Evolutionary conservation across 2,329 filamentous ascomycete genomes (phyloP).

Genomic region (Metarhizium album): DNA sequence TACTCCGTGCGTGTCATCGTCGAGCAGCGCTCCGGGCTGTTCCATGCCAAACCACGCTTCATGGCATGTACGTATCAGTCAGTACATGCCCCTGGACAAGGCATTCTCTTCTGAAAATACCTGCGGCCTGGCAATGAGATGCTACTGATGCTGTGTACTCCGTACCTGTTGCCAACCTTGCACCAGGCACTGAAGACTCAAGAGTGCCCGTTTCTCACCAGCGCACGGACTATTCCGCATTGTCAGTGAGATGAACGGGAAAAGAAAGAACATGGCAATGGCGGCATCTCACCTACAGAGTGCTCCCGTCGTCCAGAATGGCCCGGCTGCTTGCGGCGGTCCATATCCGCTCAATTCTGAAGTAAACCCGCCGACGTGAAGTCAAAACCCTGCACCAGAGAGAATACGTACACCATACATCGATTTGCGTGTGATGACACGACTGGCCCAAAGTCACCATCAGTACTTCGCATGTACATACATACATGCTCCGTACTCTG

Average conservation of each 20-base stretch:
- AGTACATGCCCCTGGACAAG: too few relatives aligned
- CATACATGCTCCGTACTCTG: neutral
- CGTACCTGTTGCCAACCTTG: too few relatives aligned
- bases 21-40: neutral
- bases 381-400: neutral
- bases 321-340: too few relatives aligned
- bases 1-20: neutral
- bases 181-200: neutral
- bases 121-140: too few relatives aligned
- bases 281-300: neutral
- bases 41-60: neutral
- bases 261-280: neutral
- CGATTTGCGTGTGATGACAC: too few relatives aligned
- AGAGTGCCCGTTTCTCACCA: too few relatives aligned
- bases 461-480: neutral
- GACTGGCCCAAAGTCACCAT: too few relatives aligned
- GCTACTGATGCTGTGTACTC: too few relatives aligned
- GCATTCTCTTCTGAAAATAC: too few relatives aligned
- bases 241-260: neutral
- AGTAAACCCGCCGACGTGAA: neutral
- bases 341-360: neutral
- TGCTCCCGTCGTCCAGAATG: too few relatives aligned
- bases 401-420: too few relatives aligned
- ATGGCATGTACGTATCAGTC: neutral
- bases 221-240: too few relatives aligned